Evolutionary conservation across 208 protist species (phyloP), one percentile per base, ranked within the genome.

Genomic region (Trypanosoma avium): DNA sequence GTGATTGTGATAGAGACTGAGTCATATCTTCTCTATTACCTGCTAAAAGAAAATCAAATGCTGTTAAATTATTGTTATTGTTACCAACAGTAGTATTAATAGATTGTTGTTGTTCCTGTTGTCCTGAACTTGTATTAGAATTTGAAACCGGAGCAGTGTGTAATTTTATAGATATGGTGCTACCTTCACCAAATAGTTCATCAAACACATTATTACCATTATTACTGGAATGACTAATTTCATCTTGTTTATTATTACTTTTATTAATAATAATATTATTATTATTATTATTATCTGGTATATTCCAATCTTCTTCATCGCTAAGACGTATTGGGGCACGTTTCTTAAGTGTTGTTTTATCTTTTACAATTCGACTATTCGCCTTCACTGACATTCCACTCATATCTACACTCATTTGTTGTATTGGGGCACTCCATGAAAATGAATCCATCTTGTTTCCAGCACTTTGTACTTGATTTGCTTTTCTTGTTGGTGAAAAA

Each of bases 281-380:
- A 9, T 29, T 47, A 30, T 8, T 12, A 22, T 4, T 30, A 35
- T 26, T 21, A 52, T 38, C 30, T 9, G 12, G 46, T 26, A 24
- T 53, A 22, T 48, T 21, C 19, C 9, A 4, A 2, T 21, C 24
- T 4, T n/a, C 33, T 15, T 33, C 38, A 22, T 55, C 55, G 13
- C 24, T 19, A 15, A 64, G 15, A 29, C 30, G 36, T 59, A 73
- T 67, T 12, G 59, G 55, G 13, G 70, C 54, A 50, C 70, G 70
- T 38, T 58, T 75, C 22, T 45, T 67, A n/a, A 75, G 35, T 45
- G 42, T 75, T 48, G 50, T 69, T 24, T 55, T 52, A 5, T 75
- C 42, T 7, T 35, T 54, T 33, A 40, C 17, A 7, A 8, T 8
- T 3, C 30, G 46, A 17, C 22, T 35, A 17, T 15, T 36, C 9